Conservation (phyloP, 345 rosid species). For the Kernera saxatilis region DNA sequence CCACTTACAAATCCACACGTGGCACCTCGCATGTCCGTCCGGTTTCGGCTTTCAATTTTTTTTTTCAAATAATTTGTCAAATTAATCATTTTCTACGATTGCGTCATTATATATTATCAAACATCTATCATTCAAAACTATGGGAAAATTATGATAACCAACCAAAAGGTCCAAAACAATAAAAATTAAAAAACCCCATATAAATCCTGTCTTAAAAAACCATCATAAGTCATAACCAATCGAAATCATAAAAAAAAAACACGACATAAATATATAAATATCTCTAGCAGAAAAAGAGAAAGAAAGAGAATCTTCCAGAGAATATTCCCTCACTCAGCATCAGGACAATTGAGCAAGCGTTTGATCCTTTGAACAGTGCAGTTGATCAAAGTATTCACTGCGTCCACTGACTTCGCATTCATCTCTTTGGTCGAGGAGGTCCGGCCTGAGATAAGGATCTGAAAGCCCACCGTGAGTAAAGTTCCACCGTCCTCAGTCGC, state of each 20-base stretch:
- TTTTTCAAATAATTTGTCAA: too few species aligned
- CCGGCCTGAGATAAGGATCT: constrained; percentile 42
- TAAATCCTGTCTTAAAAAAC: neutral
- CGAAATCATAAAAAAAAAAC: neutral
- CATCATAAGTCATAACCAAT: neutral
- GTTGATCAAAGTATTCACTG: constrained; percentile 49
- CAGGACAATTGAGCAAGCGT: constrained; percentile 35
- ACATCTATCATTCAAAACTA: neutral
- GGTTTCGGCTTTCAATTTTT: neutral
- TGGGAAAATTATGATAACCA: neutral
- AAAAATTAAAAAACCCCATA: neutral
- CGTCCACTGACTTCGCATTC: constrained; percentile 41
- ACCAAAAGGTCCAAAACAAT: neutral
- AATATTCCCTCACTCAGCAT: constrained; percentile 28
- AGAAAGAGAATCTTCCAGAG: constrained; percentile 7
- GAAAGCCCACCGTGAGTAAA: constrained; percentile 55
- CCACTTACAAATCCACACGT: neutral
- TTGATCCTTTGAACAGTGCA: constrained; percentile 48
- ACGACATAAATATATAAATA: neutral
- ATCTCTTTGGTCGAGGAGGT: neutral
- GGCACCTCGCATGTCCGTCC: constrained; percentile 6
- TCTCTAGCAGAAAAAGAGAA: neutral
- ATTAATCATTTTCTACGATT: neutral
- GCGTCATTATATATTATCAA: neutral
- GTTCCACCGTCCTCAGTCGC: constrained; percentile 33